Percentiles rank a stretch among this genome's conserved stretches.
phyloP scores from a whole-genome alignment of 768 basidiomycete genomes.

The Lentinula lateritia region DNA sequence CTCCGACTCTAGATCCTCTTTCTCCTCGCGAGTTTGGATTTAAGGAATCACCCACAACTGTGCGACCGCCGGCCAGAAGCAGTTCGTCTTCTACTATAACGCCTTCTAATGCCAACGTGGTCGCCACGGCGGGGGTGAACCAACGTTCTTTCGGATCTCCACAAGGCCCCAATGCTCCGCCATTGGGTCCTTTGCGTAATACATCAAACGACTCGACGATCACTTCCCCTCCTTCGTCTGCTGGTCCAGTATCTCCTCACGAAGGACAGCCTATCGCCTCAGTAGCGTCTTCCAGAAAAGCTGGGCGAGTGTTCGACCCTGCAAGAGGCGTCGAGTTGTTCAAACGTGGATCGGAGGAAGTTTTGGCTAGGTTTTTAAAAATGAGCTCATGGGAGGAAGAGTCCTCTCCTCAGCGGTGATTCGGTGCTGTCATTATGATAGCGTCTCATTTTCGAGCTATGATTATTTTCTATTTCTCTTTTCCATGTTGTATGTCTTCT shows the following conservation, averaged over 20 bases:
- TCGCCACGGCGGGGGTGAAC: background rate
- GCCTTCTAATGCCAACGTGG: background rate
- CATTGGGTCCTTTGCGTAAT: constrained; percentile 27
- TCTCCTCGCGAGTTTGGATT: constrained; percentile 12
- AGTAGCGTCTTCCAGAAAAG: constrained; percentile 32
- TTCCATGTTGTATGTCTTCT: background rate
- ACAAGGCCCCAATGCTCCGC: background rate
- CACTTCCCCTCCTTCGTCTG: constrained; percentile 4
- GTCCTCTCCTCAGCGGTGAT: constrained; percentile 8
- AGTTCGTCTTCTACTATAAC: constrained; percentile 2
- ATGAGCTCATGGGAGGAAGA: constrained; percentile 71
- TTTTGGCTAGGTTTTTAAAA: constrained; percentile 76
- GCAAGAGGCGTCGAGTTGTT: constrained; percentile 80
- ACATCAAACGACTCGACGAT: constrained; percentile 37
- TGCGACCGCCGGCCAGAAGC: background rate
- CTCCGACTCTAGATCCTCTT: constrained; percentile 6
- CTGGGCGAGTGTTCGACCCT: constrained; percentile 79
- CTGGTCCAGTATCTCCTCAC: constrained; percentile 44
- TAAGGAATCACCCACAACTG: background rate
- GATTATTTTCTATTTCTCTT: background rate
- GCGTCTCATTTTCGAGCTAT: background rate
- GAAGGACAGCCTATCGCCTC: constrained; percentile 28
- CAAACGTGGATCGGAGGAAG: constrained; percentile 84
- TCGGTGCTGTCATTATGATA: background rate
- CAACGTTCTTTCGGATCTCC: background rate